Conservation (phyloP, 495 filamentous ascomycete species). For the Penicillium atrosanguineum region DNA sequence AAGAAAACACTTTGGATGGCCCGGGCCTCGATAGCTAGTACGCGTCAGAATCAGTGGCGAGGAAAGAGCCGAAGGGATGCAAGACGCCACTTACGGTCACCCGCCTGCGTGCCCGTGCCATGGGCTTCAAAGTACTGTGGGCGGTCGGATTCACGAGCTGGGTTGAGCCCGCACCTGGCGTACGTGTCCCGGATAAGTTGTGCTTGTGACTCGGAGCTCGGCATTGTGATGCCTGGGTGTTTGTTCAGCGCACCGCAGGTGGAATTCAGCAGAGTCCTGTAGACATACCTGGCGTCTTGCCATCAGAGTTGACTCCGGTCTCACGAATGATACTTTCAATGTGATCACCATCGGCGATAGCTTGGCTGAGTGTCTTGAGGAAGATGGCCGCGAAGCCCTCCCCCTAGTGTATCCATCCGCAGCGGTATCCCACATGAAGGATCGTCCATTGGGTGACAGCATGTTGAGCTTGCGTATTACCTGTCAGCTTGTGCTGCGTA, state of each 20-base stretch:
- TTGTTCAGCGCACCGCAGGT: too few species aligned
- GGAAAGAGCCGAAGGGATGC: too few species aligned
- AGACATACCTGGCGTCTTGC: too few species aligned
- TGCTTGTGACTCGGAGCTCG: too few species aligned
- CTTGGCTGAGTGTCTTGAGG: constrained; percentile 25
- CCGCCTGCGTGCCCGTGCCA: constrained; percentile 51
- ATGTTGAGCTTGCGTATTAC: not conserved
- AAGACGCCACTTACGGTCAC: too few species aligned
- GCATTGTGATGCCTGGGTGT: constrained; percentile 10
- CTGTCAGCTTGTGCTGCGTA: too few species aligned
- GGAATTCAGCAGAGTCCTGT: too few species aligned
- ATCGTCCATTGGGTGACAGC: constrained; percentile 18
- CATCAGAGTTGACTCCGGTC: constrained; percentile 20
- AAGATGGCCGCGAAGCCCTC: constrained; percentile 31
- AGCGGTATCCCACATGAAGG: constrained; percentile 24
- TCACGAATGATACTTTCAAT: constrained; percentile 11
- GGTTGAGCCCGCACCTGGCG: constrained; percentile 21
- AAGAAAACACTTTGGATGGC: constrained; percentile 37
- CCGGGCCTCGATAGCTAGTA: constrained; percentile 47
- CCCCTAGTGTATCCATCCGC: constrained; percentile 35
- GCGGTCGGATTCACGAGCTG: not conserved
- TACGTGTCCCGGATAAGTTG: constrained; percentile 30
- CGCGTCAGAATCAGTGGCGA: too few species aligned
- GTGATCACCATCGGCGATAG: constrained; percentile 6
- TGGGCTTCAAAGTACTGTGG: constrained; percentile 26